Evolutionary conservation across 2,329 filamentous ascomycete genomes (phyloP), one percentile per base, ranked within the genome.

Genomic region (Myriosclerotinia duriaeana): DNA sequence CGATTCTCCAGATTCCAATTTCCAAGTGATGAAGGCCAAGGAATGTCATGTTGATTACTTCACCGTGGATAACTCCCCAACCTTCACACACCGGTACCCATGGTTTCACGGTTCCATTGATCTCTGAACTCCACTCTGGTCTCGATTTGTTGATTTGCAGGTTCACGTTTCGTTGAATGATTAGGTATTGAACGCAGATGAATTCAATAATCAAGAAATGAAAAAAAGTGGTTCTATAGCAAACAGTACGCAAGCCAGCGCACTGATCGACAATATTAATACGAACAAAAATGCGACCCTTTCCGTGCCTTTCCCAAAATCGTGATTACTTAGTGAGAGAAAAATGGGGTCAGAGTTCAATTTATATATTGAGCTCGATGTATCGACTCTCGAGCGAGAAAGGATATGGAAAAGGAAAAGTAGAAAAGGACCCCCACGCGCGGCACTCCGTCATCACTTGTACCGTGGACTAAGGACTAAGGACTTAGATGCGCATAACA

Each of bases 251-350:
- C 48, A 53, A 62, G 46, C 46, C n/a, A 52, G 15, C 34, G 44
- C 34, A 62, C 30, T 53, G 46, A 62, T 62, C 59, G 59, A 62
- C 59, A 40, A 53, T 20, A 53, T 20, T n/a, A 53, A 62, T 62
- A 62, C 58, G 44, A 46, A 46, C 17, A 20, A 46, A 20, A n/a
- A 46, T 34, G 30, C 6, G 30, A 34, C 26, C 26, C 26, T 26
- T 26, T 26, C 26, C 6, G 30, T 3, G 2, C 26, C 26, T 26
- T 26, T 26, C 26, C 26, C 26, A 26, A 26, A 2, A 26, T 26
- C 3, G 26, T 26, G 26, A 26, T 26, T 26, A 26, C 26, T 26
- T 26, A 26, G 26, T 26, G 26, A 26, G 44, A 46, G 44, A n/a
- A 17, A 46, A 46, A 44, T 44, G 14, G 40, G 40, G 17, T 44